These are phyloP conservation scores for Chalciporus sp. DNA, from an alignment of 1,284 basidiomycete genomes.

Conservation along the genomic window DNA sequence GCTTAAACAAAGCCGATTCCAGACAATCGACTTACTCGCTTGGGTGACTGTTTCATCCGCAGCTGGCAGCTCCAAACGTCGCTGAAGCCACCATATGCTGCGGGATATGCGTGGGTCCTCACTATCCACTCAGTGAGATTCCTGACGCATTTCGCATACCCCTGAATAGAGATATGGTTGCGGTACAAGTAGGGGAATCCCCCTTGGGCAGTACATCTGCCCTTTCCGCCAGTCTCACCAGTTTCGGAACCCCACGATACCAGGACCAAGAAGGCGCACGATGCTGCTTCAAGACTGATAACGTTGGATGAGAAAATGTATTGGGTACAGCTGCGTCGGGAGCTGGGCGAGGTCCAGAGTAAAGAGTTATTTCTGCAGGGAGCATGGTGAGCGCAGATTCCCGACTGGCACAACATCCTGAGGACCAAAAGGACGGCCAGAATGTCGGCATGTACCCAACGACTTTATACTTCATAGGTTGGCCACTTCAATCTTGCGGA, in stretches of 20 bases:
- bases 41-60: not conserved
- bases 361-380: not conserved
- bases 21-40: conserved; percentile 14
- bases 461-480: not conserved
- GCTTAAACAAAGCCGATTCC: not conserved
- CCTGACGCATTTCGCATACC: not conserved
- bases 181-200: not conserved
- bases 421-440: not conserved
- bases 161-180: not conserved
- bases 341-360: not conserved
- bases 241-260: not conserved
- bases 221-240: conserved; percentile 1
- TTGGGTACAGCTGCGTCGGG: not conserved
- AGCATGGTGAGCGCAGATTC: not conserved
- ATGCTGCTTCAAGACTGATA: not conserved
- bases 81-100: conserved; percentile 29
- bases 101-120: conserved; percentile 18
- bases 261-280: not conserved
- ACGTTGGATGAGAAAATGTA: not conserved
- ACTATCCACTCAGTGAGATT: conserved; percentile 19
- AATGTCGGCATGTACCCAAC: not conserved
- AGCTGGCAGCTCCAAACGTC: conserved; percentile 28
- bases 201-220: not conserved
- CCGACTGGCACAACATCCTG: not conserved
- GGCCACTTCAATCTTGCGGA: not conserved